Base-by-base conservation (phyloP, 768 basidiomycete genomes). In the Lentinula detonsa region DNA sequence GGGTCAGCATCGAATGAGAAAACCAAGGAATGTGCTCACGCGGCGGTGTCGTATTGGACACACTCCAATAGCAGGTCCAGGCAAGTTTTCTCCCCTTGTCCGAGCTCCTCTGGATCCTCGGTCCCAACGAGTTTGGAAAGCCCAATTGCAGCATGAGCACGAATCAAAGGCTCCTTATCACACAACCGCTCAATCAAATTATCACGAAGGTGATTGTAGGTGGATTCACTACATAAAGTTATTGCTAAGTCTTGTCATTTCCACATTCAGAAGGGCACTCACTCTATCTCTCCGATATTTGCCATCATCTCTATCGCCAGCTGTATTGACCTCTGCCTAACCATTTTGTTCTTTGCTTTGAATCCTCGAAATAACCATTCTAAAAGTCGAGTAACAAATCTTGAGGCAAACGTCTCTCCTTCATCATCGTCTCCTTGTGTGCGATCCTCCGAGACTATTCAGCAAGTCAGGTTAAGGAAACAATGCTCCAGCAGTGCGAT, bases 201-300 rank as follows among this genome's bases (percentile, higher is more conserved):
- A 9, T 79, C 74, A 18, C 89, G 83, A 3, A 98, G 83, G 0
- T 78, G 64, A 5, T 78, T 75, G 66, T 93, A 98, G 10, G 88
- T 78, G 61, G 94, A 91, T 73, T 96, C 93, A 64, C 95, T 98
- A 68, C 4, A 31, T 11, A 9, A 37, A 49, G 50, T 15, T 31
- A 51, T 11, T 18, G 2, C 16, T 34, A 1, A 48, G 45, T 37
- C 16, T 31, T 46, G 21, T 5, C 4, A n/a, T 37, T 39, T 21
- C 21, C 15, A 35, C 28, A 15, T 37, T 57, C 55, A 46, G 3
- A 34, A 60, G 23, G 49, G 8, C 5, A 82, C 90, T 66, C 70
- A 90, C 95, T 97, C 95, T 51, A 98, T 84, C 76, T 94, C 91
- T 1, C 93, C 93, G 2, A 97, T 78, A 64, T 87, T 85, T 2